These are phyloP conservation scores for Yamadazyma blattariae DNA, from an alignment of 1,139 yeast species.

Conservation along the genomic window DNA sequence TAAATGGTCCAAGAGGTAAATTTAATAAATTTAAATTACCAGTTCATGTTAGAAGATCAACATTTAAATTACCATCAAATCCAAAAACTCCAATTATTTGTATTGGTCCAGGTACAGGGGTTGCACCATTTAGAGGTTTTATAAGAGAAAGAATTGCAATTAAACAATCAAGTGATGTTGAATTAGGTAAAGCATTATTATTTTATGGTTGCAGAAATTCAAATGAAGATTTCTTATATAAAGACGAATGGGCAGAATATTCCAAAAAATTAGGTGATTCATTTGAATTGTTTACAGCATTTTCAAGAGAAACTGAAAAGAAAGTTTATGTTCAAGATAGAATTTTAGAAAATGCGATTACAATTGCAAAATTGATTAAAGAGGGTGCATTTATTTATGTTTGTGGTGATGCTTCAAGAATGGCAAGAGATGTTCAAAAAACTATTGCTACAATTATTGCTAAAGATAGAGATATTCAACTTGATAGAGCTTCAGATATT, in stretches of 20 bases:
- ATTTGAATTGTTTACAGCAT: constrained; percentile 78
- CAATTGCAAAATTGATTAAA: constrained; percentile 55
- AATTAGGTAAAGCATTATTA: constrained; percentile 70
- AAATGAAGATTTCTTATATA: constrained; percentile 74
- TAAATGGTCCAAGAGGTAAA: constrained; percentile 76
- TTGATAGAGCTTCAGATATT: constrained; percentile 71
- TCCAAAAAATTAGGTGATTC: constrained; percentile 59
- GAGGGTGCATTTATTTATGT: constrained; percentile 88
- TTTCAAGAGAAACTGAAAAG: constrained; percentile 67
- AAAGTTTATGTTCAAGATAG: constrained; percentile 90
- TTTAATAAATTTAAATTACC: constrained; percentile 65
- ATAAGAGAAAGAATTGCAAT: constrained; percentile 69
- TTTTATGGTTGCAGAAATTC: constrained; percentile 86
- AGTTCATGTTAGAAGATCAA: constrained; percentile 90
- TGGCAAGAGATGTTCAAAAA: constrained; percentile 95
- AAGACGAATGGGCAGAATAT: constrained; percentile 82
- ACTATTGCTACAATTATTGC: constrained; percentile 65
- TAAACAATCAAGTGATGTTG: constrained; percentile 44
- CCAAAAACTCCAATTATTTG: constrained; percentile 81
- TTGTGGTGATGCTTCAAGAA: constrained; percentile 94
- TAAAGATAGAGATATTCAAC: constrained; percentile 54
- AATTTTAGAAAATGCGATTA: constrained; percentile 54
- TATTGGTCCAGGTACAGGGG: constrained; percentile 99
- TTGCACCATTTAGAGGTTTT: constrained; percentile 96
- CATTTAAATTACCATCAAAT: constrained; percentile 90